These are phyloP conservation scores for Aspergillus felis DNA, from an alignment of 2,329 filamentous ascomycete species.

Conservation along the genomic window DNA sequence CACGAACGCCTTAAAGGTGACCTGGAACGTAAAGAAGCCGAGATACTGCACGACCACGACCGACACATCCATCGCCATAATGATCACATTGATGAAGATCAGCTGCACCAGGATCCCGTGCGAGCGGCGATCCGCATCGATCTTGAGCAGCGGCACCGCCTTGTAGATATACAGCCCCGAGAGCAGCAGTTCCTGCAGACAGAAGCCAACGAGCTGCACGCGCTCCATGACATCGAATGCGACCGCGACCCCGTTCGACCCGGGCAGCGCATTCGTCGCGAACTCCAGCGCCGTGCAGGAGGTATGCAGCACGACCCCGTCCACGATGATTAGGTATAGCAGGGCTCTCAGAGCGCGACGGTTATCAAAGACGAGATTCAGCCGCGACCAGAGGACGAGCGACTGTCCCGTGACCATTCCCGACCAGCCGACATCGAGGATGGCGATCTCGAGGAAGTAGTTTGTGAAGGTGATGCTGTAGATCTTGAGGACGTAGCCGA, in stretches of 20 bases:
- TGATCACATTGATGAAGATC: slow-evolving; percentile 44
- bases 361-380: slow-evolving; percentile 43
- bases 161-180: slow-evolving; percentile 51
- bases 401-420: slow-evolving; percentile 48
- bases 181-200: slow-evolving; percentile 51
- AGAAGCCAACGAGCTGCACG: slow-evolving; percentile 53
- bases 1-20: slow-evolving; percentile 41
- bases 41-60: slow-evolving; percentile 41
- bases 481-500: slow-evolving; percentile 47
- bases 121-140: slow-evolving; percentile 38
- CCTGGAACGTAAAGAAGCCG: slow-evolving; percentile 41
- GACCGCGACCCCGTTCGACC: slow-evolving; percentile 19
- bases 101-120: slow-evolving; percentile 41
- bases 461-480: slow-evolving; percentile 32
- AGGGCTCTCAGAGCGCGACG: slow-evolving; percentile 32
- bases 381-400: slow-evolving; percentile 47
- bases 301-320: slow-evolving; percentile 41
- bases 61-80: slow-evolving; percentile 43
- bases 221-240: slow-evolving; percentile 48
- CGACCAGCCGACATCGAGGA: slow-evolving; percentile 43
- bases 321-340: slow-evolving; percentile 43
- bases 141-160: slow-evolving; percentile 46
- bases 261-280: slow-evolving; percentile 28
- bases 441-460: slow-evolving; percentile 33
- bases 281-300: slow-evolving; percentile 41